Conservation (phyloP, 78 protist species). For the Planoprotostelium fungivorum region DNA sequence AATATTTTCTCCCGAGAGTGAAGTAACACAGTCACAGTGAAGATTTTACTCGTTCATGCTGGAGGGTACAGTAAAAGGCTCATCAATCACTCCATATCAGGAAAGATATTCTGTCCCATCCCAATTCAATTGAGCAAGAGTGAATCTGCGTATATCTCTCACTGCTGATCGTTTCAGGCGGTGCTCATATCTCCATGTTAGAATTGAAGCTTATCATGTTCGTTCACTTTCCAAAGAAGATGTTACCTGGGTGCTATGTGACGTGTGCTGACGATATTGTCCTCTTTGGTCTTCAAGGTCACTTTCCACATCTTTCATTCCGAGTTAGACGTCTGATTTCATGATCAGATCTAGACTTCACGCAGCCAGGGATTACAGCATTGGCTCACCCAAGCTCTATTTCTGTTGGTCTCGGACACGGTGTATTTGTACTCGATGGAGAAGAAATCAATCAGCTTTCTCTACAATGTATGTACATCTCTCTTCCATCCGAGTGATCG, state of each 20-base stretch:
- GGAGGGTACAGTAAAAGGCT: conserved; percentile 52
- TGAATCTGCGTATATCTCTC: not conserved
- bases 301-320: not conserved
- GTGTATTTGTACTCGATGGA: conserved; percentile 32
- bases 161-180: not conserved
- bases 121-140: conserved; percentile 9
- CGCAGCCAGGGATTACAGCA: conserved; percentile 17
- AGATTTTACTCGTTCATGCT: conserved; percentile 41
- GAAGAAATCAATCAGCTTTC: not conserved
- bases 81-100: conserved; percentile 43
- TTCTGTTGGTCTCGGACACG: conserved; percentile 44
- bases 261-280: conserved; percentile 56
- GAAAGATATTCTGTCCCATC: conserved; percentile 49
- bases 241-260: conserved; percentile 48
- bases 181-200: conserved; percentile 36
- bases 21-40: conserved; percentile 7
- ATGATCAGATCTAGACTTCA: not conserved
- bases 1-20: not conserved
- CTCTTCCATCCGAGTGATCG: not conserved
- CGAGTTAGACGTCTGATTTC: not conserved
- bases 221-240: conserved; percentile 32
- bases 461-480: not conserved
- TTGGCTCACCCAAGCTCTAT: conserved; percentile 47
- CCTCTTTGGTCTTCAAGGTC: conserved; percentile 22
- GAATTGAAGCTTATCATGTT: conserved; percentile 42